phyloP scores from a whole-genome alignment of 192 early-diverging fungal species.

The Rhizoclosmatium globosum region DNA sequence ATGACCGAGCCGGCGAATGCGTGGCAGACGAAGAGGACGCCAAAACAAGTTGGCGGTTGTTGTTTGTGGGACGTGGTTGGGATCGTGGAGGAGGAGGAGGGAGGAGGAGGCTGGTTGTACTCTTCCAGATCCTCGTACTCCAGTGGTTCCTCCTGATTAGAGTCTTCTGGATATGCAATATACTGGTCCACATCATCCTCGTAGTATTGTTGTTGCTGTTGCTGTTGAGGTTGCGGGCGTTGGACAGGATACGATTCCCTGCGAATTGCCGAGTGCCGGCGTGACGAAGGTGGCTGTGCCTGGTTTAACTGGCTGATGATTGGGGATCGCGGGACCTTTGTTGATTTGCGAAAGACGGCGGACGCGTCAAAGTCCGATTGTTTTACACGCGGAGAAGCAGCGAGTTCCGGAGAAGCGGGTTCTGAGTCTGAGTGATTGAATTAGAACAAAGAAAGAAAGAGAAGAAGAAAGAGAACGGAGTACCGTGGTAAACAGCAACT shows the following conservation, averaged over 20 bases:
- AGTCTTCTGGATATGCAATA: neutral
- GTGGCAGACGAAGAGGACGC: neutral
- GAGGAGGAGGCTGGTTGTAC: neutral
- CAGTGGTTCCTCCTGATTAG: neutral
- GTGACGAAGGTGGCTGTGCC: neutral
- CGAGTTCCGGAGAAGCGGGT: neutral
- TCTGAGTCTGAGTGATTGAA: neutral
- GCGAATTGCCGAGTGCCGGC: neutral
- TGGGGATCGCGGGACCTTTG: slow-evolving; percentile 19
- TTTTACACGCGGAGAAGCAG: neutral
- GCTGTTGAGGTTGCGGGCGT: neutral
- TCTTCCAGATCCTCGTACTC: neutral
- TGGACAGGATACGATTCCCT: neutral
- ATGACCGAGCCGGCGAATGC: neutral
- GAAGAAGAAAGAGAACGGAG: neutral
- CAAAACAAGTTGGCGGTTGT: neutral
- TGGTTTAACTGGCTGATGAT: neutral
- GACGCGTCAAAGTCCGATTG: neutral
- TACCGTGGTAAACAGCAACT: neutral
- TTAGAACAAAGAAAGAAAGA: neutral
- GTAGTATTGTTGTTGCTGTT: neutral
- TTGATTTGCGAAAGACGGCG: slow-evolving; percentile 18
- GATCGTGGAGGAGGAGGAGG: neutral
- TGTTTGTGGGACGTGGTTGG: neutral
- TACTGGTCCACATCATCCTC: neutral